These are phyloP conservation scores for Botrytis hyacinthi DNA, from an alignment of 2,329 filamentous ascomycete species.

Conservation along the genomic window DNA sequence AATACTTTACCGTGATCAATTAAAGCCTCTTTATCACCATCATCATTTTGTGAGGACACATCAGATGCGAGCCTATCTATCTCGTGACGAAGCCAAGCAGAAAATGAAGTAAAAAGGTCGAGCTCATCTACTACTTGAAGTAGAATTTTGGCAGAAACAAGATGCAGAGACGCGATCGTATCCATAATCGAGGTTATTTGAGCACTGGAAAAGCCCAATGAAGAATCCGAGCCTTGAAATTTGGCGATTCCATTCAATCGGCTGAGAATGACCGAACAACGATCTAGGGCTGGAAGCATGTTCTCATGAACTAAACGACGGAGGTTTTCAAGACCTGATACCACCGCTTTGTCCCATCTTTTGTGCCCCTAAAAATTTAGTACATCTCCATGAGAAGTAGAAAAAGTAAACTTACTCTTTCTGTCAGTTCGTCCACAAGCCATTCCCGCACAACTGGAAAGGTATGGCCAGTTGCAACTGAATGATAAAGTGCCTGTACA, in stretches of 20 bases:
- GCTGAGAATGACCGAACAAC: constrained; percentile 76
- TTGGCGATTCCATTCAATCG: constrained; percentile 79
- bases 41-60: constrained; percentile 58
- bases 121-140: constrained; percentile 72
- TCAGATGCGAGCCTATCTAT: constrained; percentile 74
- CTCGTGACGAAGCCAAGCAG: constrained; percentile 77
- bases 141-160: constrained; percentile 73
- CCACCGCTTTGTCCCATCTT: constrained; percentile 87
- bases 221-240: constrained; percentile 67
- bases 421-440: constrained; percentile 78
- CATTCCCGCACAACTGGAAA: constrained; percentile 77
- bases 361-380: constrained; percentile 69
- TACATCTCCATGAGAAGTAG: constrained; percentile 3
- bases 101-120: constrained; percentile 74
- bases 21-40: constrained; percentile 74
- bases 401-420: constrained; percentile 57
- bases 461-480: constrained; percentile 80
- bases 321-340: constrained; percentile 73
- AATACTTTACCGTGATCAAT: constrained; percentile 73
- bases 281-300: constrained; percentile 82
- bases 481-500: constrained; percentile 75
- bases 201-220: constrained; percentile 63
- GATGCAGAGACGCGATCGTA: constrained; percentile 69
- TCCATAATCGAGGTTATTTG: constrained; percentile 67
- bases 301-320: constrained; percentile 80